These are phyloP conservation scores for Vanilla planifolia DNA, from an alignment of 106 monocot species.

Conservation along the genomic window DNA sequence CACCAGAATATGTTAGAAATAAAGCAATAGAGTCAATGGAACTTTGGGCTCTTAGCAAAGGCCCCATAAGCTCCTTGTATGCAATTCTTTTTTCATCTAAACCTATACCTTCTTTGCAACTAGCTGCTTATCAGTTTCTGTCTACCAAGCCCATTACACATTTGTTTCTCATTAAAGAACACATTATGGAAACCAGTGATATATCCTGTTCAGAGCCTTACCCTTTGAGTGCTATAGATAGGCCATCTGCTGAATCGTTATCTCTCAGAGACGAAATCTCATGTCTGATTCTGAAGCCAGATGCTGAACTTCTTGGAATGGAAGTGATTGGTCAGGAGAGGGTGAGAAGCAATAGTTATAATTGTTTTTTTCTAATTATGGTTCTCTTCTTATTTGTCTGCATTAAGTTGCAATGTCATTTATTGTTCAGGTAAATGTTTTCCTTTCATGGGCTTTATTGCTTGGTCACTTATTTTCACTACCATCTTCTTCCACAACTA, in stretches of 20 bases:
- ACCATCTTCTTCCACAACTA: slow-evolving; percentile 55
- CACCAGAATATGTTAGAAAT: slow-evolving; percentile 46
- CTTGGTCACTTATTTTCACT: slow-evolving; percentile 61
- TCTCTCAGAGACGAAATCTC: slow-evolving; percentile 75
- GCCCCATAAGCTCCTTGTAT: slow-evolving; percentile 58
- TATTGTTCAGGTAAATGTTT: slow-evolving; percentile 60
- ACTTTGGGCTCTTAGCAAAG: slow-evolving; percentile 88
- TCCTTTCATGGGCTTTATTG: slow-evolving; percentile 82
- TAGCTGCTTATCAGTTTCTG: slow-evolving; percentile 68
- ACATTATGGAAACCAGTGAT: slow-evolving; percentile 17
- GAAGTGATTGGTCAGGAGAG: slow-evolving; percentile 49
- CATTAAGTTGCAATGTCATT: slow-evolving; percentile 5
- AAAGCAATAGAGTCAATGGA: slow-evolving; percentile 66
- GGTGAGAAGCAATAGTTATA: slow-evolving; percentile 48
- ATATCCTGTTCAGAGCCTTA: slow-evolving; percentile 11
- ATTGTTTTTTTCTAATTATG: neutral
- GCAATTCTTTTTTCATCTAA: slow-evolving; percentile 71
- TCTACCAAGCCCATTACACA: slow-evolving; percentile 51
- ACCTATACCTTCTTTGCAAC: slow-evolving; percentile 53
- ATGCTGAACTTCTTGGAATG: slow-evolving; percentile 41
- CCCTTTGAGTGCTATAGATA: slow-evolving; percentile 15
- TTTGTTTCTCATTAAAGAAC: slow-evolving; percentile 54
- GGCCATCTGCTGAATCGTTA: slow-evolving; percentile 34
- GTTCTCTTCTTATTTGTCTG: neutral
- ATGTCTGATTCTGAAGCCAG: slow-evolving; percentile 52